Evolutionary conservation across 371 early-diverging fungal species (phyloP).

Genomic region (Mycotypha africana): DNA sequence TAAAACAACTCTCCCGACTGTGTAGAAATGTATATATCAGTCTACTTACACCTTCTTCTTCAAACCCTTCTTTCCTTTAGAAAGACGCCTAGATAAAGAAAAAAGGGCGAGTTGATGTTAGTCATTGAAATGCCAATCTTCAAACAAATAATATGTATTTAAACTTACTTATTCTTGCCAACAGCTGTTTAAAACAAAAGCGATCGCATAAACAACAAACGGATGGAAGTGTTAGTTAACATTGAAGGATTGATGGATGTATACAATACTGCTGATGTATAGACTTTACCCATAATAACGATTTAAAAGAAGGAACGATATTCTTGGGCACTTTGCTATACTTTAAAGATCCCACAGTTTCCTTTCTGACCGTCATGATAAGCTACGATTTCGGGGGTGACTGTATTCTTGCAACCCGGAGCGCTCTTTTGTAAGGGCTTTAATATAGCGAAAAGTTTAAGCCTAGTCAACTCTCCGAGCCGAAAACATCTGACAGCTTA

Average conservation of each 20-base stretch:
- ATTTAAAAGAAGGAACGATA: constrained; percentile 29
- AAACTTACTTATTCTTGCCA: constrained; percentile 29
- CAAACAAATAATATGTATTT: constrained; percentile 1
- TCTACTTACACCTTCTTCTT: constrained; percentile 94
- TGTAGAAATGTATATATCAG: too few relatives aligned
- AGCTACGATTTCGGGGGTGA: too few relatives aligned
- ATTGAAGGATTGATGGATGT: not conserved
- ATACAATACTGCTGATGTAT: too few relatives aligned
- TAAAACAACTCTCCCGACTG: too few relatives aligned
- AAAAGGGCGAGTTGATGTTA: not conserved
- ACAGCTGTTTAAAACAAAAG: constrained; percentile 18
- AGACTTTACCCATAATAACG: constrained; percentile 27
- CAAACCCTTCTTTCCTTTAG: constrained; percentile 94
- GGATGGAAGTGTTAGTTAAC: constrained; percentile 35
- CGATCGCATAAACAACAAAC: constrained; percentile 12
- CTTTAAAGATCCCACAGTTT: too few relatives aligned
- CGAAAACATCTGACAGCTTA: too few relatives aligned
- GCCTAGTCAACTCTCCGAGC: too few relatives aligned
- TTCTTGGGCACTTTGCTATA: too few relatives aligned
- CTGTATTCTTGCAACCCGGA: too few relatives aligned
- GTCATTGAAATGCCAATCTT: not conserved
- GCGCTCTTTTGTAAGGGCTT: too few relatives aligned
- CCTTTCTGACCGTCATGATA: too few relatives aligned
- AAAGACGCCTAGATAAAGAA: constrained; percentile 56
- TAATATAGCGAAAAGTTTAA: too few relatives aligned